Evolutionary conservation across 2,329 filamentous ascomycete genomes (phyloP), one percentile per base, ranked within the genome.

Genomic region (Pyrenophora tritici-repentis): DNA sequence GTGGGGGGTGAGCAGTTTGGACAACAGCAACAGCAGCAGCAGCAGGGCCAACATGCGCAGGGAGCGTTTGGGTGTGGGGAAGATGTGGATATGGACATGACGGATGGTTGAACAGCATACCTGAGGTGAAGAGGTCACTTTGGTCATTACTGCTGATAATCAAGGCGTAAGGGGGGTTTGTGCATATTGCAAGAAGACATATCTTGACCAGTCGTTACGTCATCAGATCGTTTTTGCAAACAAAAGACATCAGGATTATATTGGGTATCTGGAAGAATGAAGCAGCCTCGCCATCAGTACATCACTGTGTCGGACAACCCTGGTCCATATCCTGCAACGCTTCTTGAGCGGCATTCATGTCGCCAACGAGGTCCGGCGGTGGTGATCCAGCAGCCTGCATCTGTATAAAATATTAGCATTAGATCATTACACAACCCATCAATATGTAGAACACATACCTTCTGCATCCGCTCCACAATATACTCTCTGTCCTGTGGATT

Each of bases 401-500:
- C 93, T 97, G 29, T 24, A 40, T 31, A 22, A 5, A 9, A 24
- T 6, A 2, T 24, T 9, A 20, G 7, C 33, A 20, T 42, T 39
- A 48, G 44, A 16, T 24, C 18, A 10, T 31, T 7, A 12, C 9
- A 36, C 38, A 42, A 9, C 26, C 22, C 3, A 29, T 2, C 1
- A 32, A 34, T 4, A 20, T 20, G 18, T 3, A 20, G 3, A 38
- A 39, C 29, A 43, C 55, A 50, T 63, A 96, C 93, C 86, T 93
- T 93, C 74, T 97, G 93, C 94, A 99, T 99, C 71, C 88, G 87
- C 68, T 97, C 92, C 59, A 97, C 93, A 65, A 99, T 94, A 74
- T 91, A 97, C 70, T 96, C 90, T 56, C 92, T 82, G 75, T 96
- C 90, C 38, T 83, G 81, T 12, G 88, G 76, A 70, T 95, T 93